Percentiles rank a stretch among this genome's conserved stretches.
phyloP scores from a whole-genome alignment of 768 basidiomycete genomes.

The Boletales sp. region DNA sequence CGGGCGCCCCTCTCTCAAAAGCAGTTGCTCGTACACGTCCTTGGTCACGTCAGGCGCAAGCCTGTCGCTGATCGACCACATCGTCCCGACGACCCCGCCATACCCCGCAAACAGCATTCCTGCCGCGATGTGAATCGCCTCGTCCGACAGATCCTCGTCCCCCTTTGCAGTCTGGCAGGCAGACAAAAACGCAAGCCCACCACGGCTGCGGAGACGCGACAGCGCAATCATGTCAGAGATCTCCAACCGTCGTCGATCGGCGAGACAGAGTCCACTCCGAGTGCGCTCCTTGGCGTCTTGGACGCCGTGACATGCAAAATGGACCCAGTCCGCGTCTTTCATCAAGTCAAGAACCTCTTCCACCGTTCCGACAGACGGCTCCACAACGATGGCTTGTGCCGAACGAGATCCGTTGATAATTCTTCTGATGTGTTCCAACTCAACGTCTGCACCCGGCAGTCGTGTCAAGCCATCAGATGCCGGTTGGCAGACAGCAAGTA shows the following conservation, averaged over 20 bases:
- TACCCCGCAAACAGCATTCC: conserved; percentile 37
- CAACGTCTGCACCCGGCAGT: conserved; percentile 11
- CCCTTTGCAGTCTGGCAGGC: conserved; percentile 45
- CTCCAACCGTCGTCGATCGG: neutral
- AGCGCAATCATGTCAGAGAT: conserved; percentile 4
- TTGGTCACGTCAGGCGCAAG: conserved; percentile 33
- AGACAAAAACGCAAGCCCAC: conserved; percentile 40
- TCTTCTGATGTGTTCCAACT: conserved; percentile 20
- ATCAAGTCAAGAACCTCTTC: neutral
- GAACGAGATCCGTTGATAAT: neutral
- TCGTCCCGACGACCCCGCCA: conserved; percentile 36
- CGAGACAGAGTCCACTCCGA: conserved; percentile 20
- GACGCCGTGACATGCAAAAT: conserved; percentile 32
- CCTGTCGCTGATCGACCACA: conserved; percentile 41
- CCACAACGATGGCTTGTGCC: neutral
- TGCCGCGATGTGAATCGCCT: conserved; percentile 40
- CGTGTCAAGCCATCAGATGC: conserved; percentile 6
- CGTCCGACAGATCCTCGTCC: conserved; percentile 30
- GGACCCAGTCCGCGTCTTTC: conserved; percentile 13
- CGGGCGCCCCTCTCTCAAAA: neutral
- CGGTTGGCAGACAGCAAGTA: conserved; percentile 17
- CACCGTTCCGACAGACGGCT: conserved; percentile 1
- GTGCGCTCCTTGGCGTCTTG: conserved; percentile 19
- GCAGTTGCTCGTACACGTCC: conserved; percentile 26
- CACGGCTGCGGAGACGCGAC: conserved; percentile 15